Percentiles rank a stretch among this genome's conserved stretches.
Conservation (phyloP, 495 filamentous ascomycete genomes). For the Annulohypoxylon moriforme region DNA sequence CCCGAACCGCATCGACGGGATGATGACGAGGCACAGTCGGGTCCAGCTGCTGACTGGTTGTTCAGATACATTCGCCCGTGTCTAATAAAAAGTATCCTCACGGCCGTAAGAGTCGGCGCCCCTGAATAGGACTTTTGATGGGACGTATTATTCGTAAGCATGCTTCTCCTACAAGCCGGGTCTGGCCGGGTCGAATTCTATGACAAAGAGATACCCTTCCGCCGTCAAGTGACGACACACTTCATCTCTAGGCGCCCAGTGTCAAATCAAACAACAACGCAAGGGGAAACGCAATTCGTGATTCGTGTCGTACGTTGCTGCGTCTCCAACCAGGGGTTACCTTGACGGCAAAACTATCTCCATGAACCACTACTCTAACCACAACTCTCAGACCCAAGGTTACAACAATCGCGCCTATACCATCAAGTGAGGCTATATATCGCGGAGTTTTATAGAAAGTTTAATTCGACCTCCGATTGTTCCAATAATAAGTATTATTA, state of each 20-base stretch:
- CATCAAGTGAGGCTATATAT: slow-evolving; percentile 20
- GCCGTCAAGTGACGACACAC: slow-evolving; percentile 1
- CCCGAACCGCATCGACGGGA: slow-evolving; percentile 9
- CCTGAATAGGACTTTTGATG: neutral
- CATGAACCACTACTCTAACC: slow-evolving; percentile 1
- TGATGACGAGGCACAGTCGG: slow-evolving; percentile 24
- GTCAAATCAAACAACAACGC: slow-evolving; percentile 1
- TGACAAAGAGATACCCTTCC: slow-evolving; percentile 7
- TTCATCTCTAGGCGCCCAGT: neutral
- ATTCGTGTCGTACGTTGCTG: neutral
- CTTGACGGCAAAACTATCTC: slow-evolving; percentile 3
- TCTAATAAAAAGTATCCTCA: slow-evolving; percentile 20
- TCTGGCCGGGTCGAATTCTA: neutral
- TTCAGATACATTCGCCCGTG: slow-evolving; percentile 15
- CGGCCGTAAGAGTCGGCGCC: slow-evolving; percentile 37
- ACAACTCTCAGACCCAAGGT: slow-evolving; percentile 3
- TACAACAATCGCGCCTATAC: slow-evolving; percentile 17
- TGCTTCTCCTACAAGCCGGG: slow-evolving; percentile 2
- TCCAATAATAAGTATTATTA: slow-evolving; percentile 1
- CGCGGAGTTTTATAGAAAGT: slow-evolving; percentile 20
- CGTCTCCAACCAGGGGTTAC: slow-evolving; percentile 9
- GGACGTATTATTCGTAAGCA: neutral
- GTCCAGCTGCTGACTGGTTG: slow-evolving; percentile 11
- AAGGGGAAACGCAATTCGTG: slow-evolving; percentile 17
- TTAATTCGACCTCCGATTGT: slow-evolving; percentile 28